Evolutionary conservation across 164 flowering plant genomes (phyloP).

Genomic region (Aristolochia contorta): DNA sequence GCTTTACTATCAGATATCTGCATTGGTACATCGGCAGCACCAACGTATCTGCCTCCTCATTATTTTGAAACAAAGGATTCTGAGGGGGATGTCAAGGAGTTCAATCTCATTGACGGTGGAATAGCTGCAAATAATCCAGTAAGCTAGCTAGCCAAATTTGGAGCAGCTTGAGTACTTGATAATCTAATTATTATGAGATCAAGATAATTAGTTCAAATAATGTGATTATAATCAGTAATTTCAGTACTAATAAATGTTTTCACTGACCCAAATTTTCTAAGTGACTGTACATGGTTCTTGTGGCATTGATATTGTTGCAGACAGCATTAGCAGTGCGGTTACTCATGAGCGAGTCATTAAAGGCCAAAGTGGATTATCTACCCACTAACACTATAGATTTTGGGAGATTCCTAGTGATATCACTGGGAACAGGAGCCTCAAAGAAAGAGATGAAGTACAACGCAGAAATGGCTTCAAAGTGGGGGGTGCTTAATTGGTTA

Average conservation of each 20-base stretch:
- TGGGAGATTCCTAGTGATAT: conserved; percentile 17
- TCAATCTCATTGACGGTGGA: conserved; percentile 13
- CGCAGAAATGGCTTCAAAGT: conserved; percentile 17
- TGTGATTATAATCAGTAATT: too few relatives aligned
- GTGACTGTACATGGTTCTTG: not conserved
- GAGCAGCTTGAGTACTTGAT: not conserved
- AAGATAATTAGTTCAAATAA: not conserved
- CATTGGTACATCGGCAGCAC: conserved; percentile 14
- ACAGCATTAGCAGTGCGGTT: conserved; percentile 34
- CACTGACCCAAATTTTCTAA: too few relatives aligned
- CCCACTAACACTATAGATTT: conserved; percentile 20
- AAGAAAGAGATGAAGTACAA: conserved; percentile 14
- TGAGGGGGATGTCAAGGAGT: conserved; percentile 3
- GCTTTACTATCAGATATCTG: conserved; percentile 13
- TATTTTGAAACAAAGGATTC: conserved; percentile 10
- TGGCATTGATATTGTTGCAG: conserved; percentile 7
- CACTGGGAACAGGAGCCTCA: conserved; percentile 27
- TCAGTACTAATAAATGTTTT: too few relatives aligned
- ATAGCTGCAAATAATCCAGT: conserved; percentile 12
- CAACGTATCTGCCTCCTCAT: conserved; percentile 9
- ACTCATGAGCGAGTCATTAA: conserved; percentile 19
- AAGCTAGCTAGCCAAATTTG: not conserved
- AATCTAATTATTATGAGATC: not conserved
- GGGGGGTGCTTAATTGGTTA: conserved; percentile 25
- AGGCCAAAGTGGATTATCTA: conserved; percentile 9